Percentiles rank a stretch among this genome's conserved stretches.
Conservation (phyloP, 2,329 filamentous ascomycete genomes). For the Sporothrix luriei region DNA sequence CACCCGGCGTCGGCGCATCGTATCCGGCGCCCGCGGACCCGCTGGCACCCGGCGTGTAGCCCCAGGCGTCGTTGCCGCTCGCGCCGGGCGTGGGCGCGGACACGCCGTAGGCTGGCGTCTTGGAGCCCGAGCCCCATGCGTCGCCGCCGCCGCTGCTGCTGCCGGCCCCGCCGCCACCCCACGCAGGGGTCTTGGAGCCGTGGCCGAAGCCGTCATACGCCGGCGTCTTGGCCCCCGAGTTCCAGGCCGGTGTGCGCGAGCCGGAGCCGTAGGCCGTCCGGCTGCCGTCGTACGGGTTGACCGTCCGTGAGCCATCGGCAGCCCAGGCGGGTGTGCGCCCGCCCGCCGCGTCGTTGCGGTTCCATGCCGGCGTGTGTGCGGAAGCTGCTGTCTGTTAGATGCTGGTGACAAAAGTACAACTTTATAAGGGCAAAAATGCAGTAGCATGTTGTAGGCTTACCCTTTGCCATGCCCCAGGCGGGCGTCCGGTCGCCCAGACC, state of each 20-base stretch:
- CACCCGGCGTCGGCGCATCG: slow-evolving; percentile 70
- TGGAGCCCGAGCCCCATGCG: slow-evolving; percentile 55
- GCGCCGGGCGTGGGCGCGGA: slow-evolving; percentile 60
- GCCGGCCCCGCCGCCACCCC: slow-evolving; percentile 44
- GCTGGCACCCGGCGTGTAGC: slow-evolving; percentile 59
- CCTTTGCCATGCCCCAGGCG: slow-evolving; percentile 68
- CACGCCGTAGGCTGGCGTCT: slow-evolving; percentile 73
- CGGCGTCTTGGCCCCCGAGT: slow-evolving; percentile 73
- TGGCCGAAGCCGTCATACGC: slow-evolving; percentile 65
- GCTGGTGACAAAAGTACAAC: too few relatives aligned
- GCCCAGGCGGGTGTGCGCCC: slow-evolving; percentile 71
- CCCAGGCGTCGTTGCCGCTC: slow-evolving; percentile 44
- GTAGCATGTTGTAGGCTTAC: slow-evolving; percentile 50
- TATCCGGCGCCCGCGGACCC: slow-evolving; percentile 52
- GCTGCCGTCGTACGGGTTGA: slow-evolving; percentile 71
- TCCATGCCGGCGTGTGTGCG: slow-evolving; percentile 65
- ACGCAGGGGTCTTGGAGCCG: slow-evolving; percentile 70
- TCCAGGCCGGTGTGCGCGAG: slow-evolving; percentile 74
- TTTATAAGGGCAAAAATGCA: too few relatives aligned
- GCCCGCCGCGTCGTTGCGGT: slow-evolving; percentile 55
- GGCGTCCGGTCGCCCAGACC: slow-evolving; percentile 69
- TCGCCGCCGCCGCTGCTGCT: slow-evolving; percentile 33
- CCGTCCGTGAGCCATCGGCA: slow-evolving; percentile 64
- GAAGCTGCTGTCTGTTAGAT: slow-evolving; percentile 55
- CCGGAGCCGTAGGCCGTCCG: slow-evolving; percentile 77